Base-by-base conservation (phyloP, 2,329 filamentous ascomycete species). In the Fusarium veterinarium region DNA sequence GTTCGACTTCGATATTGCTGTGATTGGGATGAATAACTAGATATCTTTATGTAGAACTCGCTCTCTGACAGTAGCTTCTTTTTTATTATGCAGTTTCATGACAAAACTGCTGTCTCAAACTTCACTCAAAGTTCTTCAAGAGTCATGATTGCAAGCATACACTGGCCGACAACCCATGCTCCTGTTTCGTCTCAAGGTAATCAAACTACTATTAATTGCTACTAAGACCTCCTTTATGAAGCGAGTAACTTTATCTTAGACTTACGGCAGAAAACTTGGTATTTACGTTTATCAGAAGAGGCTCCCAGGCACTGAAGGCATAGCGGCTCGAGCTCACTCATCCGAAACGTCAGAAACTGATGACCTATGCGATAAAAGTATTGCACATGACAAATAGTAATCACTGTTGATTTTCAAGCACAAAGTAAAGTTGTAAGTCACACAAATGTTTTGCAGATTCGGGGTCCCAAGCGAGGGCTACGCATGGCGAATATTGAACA, bases 381-480 rank as follows among this genome's bases (percentile, higher is more conserved):
- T 35, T 28, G 31, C 41, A 23, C 25, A 16, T 59, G 28, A 20
- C 33, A 37, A 52, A 30, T 38, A 23, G 9, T 16, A 40, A 38
- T 23, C 19, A 20, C 35, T 28, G 13, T 13, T 28, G 42, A 25
- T 40, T 17, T 23, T 28, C 16, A 35, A 59, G 16, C 20, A 8
- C 16, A 20, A 23, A 23, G 59, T 57, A 42, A 66, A 61, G 44
- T 35, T 62, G 41, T 28, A 45, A 19, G 51, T 51, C n/a, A 38
- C 17, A 31, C 46, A 38, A 38, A 55, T 16, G 37, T 31, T 38
- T 37, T 44, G 58, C 28, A 60, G 60, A 57, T 63, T 64, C 55
- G 45, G 49, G 64, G 65, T 72, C 60, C 52, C 14, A 60, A 41
- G 56, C 56, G 62, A 65, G 44, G 45, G 60, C 49, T 67, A 61